Conservation (phyloP, 345 rosid genomes). For the Xanthoceras sorbifolium region DNA sequence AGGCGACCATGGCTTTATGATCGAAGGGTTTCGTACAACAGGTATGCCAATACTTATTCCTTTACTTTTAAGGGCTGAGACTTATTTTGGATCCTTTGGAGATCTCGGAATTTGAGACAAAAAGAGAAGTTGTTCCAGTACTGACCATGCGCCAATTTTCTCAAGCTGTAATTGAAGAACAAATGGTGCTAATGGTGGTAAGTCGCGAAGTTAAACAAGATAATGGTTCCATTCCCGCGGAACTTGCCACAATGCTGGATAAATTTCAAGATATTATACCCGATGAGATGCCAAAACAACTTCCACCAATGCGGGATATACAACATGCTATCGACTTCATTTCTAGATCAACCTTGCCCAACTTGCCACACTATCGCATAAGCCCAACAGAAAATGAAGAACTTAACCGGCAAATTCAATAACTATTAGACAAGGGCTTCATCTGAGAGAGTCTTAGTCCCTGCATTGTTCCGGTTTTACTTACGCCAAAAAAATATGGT, state of each 20-base stretch:
- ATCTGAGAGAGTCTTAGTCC: not conserved
- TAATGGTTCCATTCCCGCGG: not conserved
- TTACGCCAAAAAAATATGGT: not conserved
- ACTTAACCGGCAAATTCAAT: not conserved
- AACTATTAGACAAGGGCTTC: not conserved
- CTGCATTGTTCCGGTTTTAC: not conserved
- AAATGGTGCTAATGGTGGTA: no score
- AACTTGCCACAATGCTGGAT: not conserved
- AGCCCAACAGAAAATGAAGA: not conserved
- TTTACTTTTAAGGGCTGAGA: not conserved
- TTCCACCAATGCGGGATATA: not conserved
- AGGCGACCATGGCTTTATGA: not conserved
- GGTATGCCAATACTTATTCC: not conserved
- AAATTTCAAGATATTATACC: not conserved
- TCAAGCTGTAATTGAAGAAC: no score
- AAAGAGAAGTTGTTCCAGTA: no score
- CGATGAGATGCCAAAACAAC: not conserved
- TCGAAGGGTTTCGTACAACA: not conserved
- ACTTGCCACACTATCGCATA: not conserved
- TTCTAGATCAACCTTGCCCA: not conserved
- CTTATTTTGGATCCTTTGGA: no score
- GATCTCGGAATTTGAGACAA: no score
- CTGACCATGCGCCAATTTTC: no score
- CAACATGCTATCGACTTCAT: not conserved
- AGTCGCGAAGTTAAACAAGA: not conserved